These are phyloP conservation scores for Termitomyces sp. DNA, from an alignment of 768 basidiomycete genomes.

Conservation along the genomic window DNA sequence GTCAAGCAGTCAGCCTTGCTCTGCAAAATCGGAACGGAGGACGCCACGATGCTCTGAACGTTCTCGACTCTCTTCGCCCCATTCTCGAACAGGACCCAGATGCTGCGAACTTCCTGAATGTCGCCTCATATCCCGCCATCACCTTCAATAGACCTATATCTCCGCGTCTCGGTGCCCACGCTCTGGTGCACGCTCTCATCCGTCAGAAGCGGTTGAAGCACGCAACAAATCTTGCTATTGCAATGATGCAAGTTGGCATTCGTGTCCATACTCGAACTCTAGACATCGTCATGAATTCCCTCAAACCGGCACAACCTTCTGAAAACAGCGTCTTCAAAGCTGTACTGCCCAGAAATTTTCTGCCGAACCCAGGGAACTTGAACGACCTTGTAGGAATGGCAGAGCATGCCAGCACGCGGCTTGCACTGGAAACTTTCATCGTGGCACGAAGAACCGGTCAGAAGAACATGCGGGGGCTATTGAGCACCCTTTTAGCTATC, in stretches of 20 bases:
- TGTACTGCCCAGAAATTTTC: slow-evolving; percentile 7
- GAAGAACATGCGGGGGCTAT: slow-evolving; percentile 54
- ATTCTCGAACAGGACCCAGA: slow-evolving; percentile 16
- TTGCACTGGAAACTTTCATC: slow-evolving; percentile 48
- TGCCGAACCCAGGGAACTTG: slow-evolving; percentile 18
- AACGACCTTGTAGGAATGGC: slow-evolving; percentile 29
- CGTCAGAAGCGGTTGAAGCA: slow-evolving; percentile 40
- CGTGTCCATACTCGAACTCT: slow-evolving; percentile 44
- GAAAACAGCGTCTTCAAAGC: slow-evolving; percentile 8
- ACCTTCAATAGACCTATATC: slow-evolving; percentile 47
- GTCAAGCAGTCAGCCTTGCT: slow-evolving; percentile 43
- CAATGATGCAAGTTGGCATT: slow-evolving; percentile 51
- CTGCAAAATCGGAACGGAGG: slow-evolving; percentile 29
- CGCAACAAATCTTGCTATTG: slow-evolving; percentile 41
- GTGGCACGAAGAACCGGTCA: slow-evolving; percentile 50
- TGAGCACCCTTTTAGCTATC: slow-evolving; percentile 50
- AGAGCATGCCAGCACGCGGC: slow-evolving; percentile 33
- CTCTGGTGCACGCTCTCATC: slow-evolving; percentile 58
- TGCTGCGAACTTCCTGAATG: slow-evolving; percentile 10
- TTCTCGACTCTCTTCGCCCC: slow-evolving; percentile 41
- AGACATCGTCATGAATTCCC: slow-evolving; percentile 31
- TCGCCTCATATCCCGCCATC: slow-evolving; percentile 30
- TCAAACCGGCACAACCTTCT: slow-evolving; percentile 16
- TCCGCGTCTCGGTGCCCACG: slow-evolving; percentile 55
- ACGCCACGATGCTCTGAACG: slow-evolving; percentile 44